Conservation (phyloP, 257 asterid genomes). For the Fraxinus americana region DNA sequence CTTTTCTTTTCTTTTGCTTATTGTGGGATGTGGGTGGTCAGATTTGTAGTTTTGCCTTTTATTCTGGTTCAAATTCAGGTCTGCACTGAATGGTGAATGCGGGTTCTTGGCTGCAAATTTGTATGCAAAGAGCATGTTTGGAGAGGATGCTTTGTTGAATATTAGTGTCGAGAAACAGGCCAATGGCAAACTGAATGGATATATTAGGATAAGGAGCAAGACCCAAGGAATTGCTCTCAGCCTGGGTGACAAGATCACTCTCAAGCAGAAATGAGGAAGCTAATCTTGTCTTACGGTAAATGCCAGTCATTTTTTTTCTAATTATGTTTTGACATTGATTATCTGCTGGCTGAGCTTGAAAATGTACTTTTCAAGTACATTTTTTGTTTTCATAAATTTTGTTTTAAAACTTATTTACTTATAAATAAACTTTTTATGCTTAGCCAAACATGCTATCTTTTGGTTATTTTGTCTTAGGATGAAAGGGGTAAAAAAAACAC, state of each 20-base stretch:
- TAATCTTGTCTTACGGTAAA: slow-evolving; percentile 11
- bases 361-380: not conserved
- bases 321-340: not conserved
- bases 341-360: not conserved
- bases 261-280: slow-evolving; percentile 98
- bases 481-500: not conserved
- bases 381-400: no score
- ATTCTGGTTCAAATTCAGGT: slow-evolving; percentile 44
- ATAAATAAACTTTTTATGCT: not conserved
- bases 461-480: not conserved
- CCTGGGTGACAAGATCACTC: slow-evolving; percentile 97
- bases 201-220: slow-evolving; percentile 97
- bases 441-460: not conserved
- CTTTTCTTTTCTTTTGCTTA: not conserved
- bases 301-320: not conserved
- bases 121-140: slow-evolving; percentile 97
- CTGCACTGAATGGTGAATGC: slow-evolving; percentile 97
- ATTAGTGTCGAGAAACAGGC: slow-evolving; percentile 90
- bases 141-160: slow-evolving; percentile 98
- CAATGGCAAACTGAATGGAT: slow-evolving; percentile 89
- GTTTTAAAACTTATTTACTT: no score
- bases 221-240: slow-evolving; percentile 99
- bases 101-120: slow-evolving; percentile 97
- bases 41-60: not conserved
- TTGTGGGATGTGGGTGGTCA: not conserved